These are phyloP conservation scores for Albizia julibrissin DNA, from an alignment of 306 rosid genomes.

Conservation along the genomic window DNA sequence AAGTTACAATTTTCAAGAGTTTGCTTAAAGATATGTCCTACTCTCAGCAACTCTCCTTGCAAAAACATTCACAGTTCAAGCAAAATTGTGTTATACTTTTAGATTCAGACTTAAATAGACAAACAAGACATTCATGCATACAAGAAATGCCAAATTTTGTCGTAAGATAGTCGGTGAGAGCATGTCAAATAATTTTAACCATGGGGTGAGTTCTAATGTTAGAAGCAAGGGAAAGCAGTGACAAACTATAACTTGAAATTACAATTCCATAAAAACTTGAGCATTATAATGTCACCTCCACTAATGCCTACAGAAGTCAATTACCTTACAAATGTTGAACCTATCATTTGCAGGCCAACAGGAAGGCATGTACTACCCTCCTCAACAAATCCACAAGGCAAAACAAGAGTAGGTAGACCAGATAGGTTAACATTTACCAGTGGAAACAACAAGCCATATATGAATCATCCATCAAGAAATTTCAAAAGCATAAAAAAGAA, in stretches of 20 bases:
- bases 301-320: constrained; percentile 19
- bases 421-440: constrained; percentile 97
- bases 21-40: constrained; percentile 94
- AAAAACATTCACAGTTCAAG: constrained; percentile 17
- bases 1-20: constrained; percentile 70
- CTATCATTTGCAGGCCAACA: constrained; percentile 93
- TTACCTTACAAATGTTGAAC: constrained; percentile 91
- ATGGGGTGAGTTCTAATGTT: background rate
- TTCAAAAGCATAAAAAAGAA: constrained; percentile 9
- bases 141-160: background rate
- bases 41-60: constrained; percentile 83
- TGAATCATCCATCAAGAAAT: constrained; percentile 21
- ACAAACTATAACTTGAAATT: background rate
- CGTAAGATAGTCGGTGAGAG: background rate
- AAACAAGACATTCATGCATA: background rate
- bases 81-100: constrained; percentile 12
- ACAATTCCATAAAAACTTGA: too few relatives aligned
- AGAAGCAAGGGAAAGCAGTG: background rate
- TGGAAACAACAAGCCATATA: constrained; percentile 11
- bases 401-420: constrained; percentile 92
- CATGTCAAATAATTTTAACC: background rate
- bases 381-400: constrained; percentile 93
- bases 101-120: constrained; percentile 20
- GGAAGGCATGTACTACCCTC: constrained; percentile 87
- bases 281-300: background rate